Evolutionary conservation across 2,329 filamentous ascomycete genomes (phyloP), one percentile per base, ranked within the genome.

Genomic region (Phyllosticta ampelicida): DNA sequence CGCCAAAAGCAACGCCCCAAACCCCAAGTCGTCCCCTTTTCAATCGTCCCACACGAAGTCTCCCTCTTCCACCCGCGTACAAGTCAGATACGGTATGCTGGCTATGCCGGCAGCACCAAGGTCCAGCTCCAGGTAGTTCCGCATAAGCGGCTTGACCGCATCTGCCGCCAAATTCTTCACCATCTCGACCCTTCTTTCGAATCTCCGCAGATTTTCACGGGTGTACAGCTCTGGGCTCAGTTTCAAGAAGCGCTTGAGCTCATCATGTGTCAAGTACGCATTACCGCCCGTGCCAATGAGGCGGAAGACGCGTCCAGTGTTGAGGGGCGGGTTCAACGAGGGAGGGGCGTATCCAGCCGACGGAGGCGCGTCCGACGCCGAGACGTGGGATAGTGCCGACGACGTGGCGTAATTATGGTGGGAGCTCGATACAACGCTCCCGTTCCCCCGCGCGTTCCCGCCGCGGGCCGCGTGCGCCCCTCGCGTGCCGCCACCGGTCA

Each of bases 171-270:
- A 80, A 58, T 81, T 80, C 75, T 96, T 96, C 57, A 96, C 78
- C 75, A 96, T 91, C 60, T 96, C 90, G 64, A 96, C 80, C 58
- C 90, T 81, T 66, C 87, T 84, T 75, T 96, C 92, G 64, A 96
- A 95, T 3, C 87, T 80, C 61, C 86, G 83, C 53, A 96, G 73
- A 62, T 89, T 92, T n/a, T 96, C 91, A 18, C 91, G 81, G 51
- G 82, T 89, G 73, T 96, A 96, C 8, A 92, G 73, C 19, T 94
- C 87, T 0, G 89, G 87, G 10, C 83, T 86, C 20, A 92, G 76
- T 70, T 95, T 95, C 55, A 96, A 79, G 66, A 96, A 96, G 20
- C 84, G 83, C 72, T 96, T 96, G 69, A 92, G 87, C 63, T 96
- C 91, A 63, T 96, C 90, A 69, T 92, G 90, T 1, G 77, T 73